Evolutionary conservation across 2,329 filamentous ascomycete genomes (phyloP).

Genomic region (Monosporascus sp.): DNA sequence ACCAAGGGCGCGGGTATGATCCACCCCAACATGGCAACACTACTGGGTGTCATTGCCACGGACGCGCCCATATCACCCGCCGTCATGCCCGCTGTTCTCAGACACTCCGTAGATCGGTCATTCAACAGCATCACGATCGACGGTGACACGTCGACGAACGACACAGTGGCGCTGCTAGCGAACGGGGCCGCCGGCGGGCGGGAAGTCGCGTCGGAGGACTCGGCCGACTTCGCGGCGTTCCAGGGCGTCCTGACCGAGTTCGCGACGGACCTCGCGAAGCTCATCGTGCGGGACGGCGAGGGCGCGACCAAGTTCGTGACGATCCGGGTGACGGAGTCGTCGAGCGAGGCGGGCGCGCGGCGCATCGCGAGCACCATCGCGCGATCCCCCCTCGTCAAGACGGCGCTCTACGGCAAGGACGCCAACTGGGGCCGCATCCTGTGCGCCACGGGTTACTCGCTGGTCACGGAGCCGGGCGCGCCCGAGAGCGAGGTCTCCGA

Average conservation of each 20-base stretch:
- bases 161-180: constrained; percentile 89
- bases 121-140: constrained; percentile 98
- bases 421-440: constrained; percentile 98
- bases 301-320: constrained; percentile 98
- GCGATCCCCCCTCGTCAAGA: constrained; percentile 90
- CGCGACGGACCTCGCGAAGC: constrained; percentile 78
- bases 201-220: constrained; percentile 50
- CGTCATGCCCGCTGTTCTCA: constrained; percentile 66
- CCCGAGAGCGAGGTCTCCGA: constrained; percentile 56
- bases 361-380: constrained; percentile 85
- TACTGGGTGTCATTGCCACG: constrained; percentile 87
- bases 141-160: constrained; percentile 95
- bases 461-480: constrained; percentile 55
- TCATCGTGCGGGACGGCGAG: constrained; percentile 93
- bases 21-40: constrained; percentile 96
- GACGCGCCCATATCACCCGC: constrained; percentile 73
- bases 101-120: constrained; percentile 70
- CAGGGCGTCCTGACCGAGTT: constrained; percentile 69
- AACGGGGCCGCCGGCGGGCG: constrained; percentile 84
- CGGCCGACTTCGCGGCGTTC: constrained; percentile 66
- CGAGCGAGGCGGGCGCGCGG: constrained; percentile 65
- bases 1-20: constrained; percentile 99
- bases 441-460: constrained; percentile 83
- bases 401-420: constrained; percentile 91
- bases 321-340: constrained; percentile 73